phyloP scores from a whole-genome alignment of 83 land plant genomes.

The Thuja plicata region DNA sequence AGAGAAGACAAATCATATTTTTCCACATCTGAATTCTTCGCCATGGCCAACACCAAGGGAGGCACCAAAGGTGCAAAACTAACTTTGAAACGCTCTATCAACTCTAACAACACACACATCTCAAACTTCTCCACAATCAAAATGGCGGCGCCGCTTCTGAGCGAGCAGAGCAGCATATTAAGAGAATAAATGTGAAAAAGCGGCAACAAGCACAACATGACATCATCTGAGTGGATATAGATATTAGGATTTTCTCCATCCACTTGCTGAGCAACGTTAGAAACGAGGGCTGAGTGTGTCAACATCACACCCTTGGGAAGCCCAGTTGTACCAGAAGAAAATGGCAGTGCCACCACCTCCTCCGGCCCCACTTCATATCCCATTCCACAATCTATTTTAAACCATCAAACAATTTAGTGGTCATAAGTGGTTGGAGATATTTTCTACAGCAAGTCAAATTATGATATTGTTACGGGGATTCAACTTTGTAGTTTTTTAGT shows the following conservation, averaged over 20 bases:
- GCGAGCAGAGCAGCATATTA: slow-evolving; percentile 68
- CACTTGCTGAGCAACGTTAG: neutral
- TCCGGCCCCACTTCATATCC: neutral
- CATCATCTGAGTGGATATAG: slow-evolving; percentile 35
- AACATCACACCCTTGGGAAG: neutral
- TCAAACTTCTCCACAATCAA: slow-evolving; percentile 81
- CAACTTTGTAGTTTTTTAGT: too few relatives aligned
- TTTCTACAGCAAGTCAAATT: too few relatives aligned
- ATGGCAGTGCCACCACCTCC: neutral
- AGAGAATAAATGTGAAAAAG: slow-evolving; percentile 89
- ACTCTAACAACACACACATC: slow-evolving; percentile 44
- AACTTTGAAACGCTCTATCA: slow-evolving; percentile 57
- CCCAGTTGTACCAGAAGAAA: neutral
- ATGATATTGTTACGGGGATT: too few relatives aligned
- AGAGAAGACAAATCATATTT: slow-evolving; percentile 69
- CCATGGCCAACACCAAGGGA: slow-evolving; percentile 71
- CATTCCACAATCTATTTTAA: neutral
- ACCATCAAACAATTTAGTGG: too few relatives aligned
- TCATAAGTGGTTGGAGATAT: too few relatives aligned
- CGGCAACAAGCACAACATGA: slow-evolving; percentile 54
- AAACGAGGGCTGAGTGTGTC: neutral
- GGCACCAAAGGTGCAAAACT: slow-evolving; percentile 87
- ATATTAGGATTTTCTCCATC: slow-evolving; percentile 41
- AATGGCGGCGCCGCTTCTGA: slow-evolving; percentile 70
- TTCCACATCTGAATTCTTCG: slow-evolving; percentile 55